A percentile compares a stretch with the other conserved stretches of the same genome.
phyloP scores from a whole-genome alignment of 176 grass and related monocot species.

The Ensete ventricosum region DNA sequence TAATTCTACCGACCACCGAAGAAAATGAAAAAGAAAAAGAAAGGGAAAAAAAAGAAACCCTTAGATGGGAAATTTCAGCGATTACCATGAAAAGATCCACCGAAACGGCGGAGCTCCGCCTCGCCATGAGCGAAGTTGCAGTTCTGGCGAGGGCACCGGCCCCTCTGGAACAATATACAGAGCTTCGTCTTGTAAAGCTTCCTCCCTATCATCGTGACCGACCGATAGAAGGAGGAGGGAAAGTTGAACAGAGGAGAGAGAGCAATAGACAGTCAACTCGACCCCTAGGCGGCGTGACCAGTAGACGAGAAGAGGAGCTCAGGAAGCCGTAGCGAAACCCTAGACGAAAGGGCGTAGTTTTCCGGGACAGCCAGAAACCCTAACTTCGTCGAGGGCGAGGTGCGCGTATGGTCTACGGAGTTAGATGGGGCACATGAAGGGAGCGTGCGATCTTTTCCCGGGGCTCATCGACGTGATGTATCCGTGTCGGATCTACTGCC shows the following conservation, averaged over 20 bases:
- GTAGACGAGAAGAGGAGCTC: not conserved
- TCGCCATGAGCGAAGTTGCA: conserved; percentile 78
- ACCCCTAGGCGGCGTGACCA: not conserved
- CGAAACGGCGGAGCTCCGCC: conserved; percentile 54
- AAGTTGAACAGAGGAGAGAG: not conserved
- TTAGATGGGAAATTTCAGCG: conserved; percentile 17
- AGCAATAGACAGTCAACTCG: not conserved
- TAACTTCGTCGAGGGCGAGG: no score
- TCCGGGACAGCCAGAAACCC: no score
- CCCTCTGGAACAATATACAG: conserved; percentile 46
- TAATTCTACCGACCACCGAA: not conserved
- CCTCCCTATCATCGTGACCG: conserved; percentile 15
- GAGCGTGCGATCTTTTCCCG: no score
- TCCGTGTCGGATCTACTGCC: no score
- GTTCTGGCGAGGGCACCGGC: conserved; percentile 42
- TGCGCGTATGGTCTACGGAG: no score
- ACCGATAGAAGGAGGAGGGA: not conserved
- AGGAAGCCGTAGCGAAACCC: no score
- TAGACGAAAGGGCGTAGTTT: no score
- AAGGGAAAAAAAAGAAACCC: not conserved
- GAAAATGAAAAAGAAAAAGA: not conserved
- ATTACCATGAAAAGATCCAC: conserved; percentile 26
- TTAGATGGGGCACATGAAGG: no score
- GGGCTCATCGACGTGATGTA: no score
- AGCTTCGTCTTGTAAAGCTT: conserved; percentile 89